These are phyloP conservation scores for Rachicladosporium sp. DNA, from an alignment of 2,329 filamentous ascomycete species.

Conservation along the genomic window DNA sequence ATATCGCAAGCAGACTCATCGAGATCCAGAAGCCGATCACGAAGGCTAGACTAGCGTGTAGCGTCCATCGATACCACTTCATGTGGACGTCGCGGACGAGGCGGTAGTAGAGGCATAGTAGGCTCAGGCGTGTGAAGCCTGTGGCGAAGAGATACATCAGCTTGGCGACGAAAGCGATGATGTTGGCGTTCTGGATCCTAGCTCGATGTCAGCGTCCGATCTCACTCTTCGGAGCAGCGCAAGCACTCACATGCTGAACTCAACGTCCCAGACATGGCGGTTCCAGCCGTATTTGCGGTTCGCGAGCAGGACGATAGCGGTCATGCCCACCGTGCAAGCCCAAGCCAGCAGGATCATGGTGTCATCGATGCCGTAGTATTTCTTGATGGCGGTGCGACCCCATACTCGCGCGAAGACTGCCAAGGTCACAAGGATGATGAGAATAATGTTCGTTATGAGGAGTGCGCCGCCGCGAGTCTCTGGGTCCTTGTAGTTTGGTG, in stretches of 20 bases:
- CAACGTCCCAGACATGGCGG: slow-evolving; percentile 32
- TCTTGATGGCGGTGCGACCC: slow-evolving; percentile 28
- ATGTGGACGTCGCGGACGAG: slow-evolving; percentile 29
- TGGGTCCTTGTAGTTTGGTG: slow-evolving; percentile 31
- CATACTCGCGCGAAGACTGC: slow-evolving; percentile 28
- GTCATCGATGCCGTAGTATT: slow-evolving; percentile 33
- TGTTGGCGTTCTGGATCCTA: slow-evolving; percentile 17
- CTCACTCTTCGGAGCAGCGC: no score
- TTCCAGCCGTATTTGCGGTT: slow-evolving; percentile 31
- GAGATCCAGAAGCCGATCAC: slow-evolving; percentile 26
- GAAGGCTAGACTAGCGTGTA: slow-evolving; percentile 28
- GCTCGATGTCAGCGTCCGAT: no score
- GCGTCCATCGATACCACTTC: slow-evolving; percentile 26
- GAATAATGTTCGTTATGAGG: slow-evolving; percentile 27
- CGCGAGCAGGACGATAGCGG: slow-evolving; percentile 29
- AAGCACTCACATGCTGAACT: slow-evolving; percentile 2
- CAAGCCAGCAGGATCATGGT: slow-evolving; percentile 28
- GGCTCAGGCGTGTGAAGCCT: slow-evolving; percentile 31
- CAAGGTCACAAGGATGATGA: slow-evolving; percentile 26
- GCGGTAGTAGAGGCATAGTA: slow-evolving; percentile 36
- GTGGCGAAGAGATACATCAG: slow-evolving; percentile 30
- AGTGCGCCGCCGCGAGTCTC: slow-evolving; percentile 27
- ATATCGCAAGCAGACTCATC: slow-evolving; percentile 27
- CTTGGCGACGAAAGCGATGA: slow-evolving; percentile 32
- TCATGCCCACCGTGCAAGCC: slow-evolving; percentile 29